Conservation (phyloP, 306 rosid species). For the Pyrus pyrifolia region DNA sequence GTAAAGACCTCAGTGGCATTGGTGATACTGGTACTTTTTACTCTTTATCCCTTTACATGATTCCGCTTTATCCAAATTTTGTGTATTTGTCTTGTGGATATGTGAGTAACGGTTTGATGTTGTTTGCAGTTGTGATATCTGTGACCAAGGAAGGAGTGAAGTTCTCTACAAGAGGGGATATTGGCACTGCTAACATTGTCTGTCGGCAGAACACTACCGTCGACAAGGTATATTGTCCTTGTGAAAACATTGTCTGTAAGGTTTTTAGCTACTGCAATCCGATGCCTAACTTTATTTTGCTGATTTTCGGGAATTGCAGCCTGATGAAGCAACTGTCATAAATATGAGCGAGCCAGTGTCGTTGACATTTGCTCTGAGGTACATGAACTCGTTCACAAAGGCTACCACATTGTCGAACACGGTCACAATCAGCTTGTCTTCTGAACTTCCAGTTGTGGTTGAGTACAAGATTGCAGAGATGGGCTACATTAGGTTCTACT, state of each 20-base stretch:
- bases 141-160: constrained; percentile 92
- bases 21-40: constrained; percentile 76
- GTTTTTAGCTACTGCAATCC: neutral
- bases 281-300: neutral
- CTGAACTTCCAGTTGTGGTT: constrained; percentile 59
- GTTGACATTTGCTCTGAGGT: constrained; percentile 78
- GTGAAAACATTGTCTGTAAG: neutral
- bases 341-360: constrained; percentile 91
- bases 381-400: constrained; percentile 90
- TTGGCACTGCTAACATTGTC: constrained; percentile 87
- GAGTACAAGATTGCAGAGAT: constrained; percentile 65
- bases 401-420: constrained; percentile 73
- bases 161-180: constrained; percentile 91
- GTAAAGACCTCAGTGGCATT: constrained; percentile 84
- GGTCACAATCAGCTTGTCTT: constrained; percentile 59
- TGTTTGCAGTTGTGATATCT: constrained; percentile 76
- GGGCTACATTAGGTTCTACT: constrained; percentile 73
- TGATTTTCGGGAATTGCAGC: constrained; percentile 27
- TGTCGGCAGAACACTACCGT: constrained; percentile 89
- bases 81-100: neutral
- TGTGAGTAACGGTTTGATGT: neutral
- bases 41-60: neutral
- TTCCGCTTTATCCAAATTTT: neutral
- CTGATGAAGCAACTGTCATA: constrained; percentile 52
- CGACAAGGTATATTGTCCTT: constrained; percentile 51